Base-by-base conservation (phyloP, 306 rosid genomes). In the Comarum palustre region DNA sequence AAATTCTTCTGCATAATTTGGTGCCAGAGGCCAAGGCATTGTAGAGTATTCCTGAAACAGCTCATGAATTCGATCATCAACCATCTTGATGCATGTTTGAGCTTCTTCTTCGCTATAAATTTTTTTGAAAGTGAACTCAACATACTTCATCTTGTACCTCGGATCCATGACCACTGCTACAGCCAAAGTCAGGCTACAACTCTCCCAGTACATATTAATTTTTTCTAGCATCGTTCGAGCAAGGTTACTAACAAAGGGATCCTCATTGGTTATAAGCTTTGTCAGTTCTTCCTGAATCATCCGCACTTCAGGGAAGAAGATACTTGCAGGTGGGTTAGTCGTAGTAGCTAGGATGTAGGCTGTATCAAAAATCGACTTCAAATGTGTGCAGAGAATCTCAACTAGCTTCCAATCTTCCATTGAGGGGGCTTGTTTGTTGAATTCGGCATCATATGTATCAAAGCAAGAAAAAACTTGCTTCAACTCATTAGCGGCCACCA, bases 121-220 rank as follows among this genome's bases (percentile, higher is more conserved):
- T 83, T 82, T 89, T 22, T 87, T 79, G 91, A 94, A 94, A 83
- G 91, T 88, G 54, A 91, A 94, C 86, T 94, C 97, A n/a, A 94
- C 92, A 64, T 86, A 88, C 90, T 86, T 91, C 97, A 91, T 88
- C 90, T 94, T 94, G 83, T 88, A 91, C 60, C 97, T 87, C 48
- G 97, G 98, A 85, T 94, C 97, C 96, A 94, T 84, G 17, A 87
- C 97, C 48, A 94, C 98, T 0, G 96, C 97, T 50, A 84, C 51
- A 19, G 98, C 97, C 86, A 91, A 83, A 74, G 88, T 86, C 75
- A 94, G 82, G 83, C 87, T 78, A 77, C 91, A 83, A 50, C 86
- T 87, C 78, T 75, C 88, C 97, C 97, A 94, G 92, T 94, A 94
- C 69, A 76, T 82, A 19, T 83, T 92, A 50, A 89, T 75, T 77